Evolutionary conservation across 2,329 filamentous ascomycete species (phyloP), one percentile per base, ranked within the genome.

Genomic region (Hymenoscyphus linearis): DNA sequence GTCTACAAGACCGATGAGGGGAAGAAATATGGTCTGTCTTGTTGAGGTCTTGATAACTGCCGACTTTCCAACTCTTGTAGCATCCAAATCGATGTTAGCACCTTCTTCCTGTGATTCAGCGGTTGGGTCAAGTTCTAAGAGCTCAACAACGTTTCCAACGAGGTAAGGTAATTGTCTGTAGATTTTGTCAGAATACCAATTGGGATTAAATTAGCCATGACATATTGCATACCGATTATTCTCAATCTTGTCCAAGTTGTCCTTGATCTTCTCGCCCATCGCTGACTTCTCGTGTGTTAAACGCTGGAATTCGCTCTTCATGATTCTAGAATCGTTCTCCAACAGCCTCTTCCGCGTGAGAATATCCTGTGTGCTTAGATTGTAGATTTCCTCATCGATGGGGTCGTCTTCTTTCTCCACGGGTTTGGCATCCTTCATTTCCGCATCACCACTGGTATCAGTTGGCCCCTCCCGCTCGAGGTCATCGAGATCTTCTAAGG

Each of bases 21-120:
- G 95, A 55, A 99, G 82, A 80, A 99, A 99, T 77, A 99, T 99
- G 60, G 95, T 99, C 78, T 99, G 96, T 70, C 95, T 85, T 26
- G 95, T 99, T 6, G 93, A 98, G 9, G 95, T 99, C 82, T 99
- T 99, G 84, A 99, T 99, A 71, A 99, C 95, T 16, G 96, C 95
- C 0, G 93, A 98, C 78, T 98, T 99, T 77, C 95, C 95, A 10
- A 98, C 93, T 59, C 95, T 86, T 44, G 92, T 97, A 67, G 95
- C 95, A 77, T 99, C 95, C 55, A 99, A 83, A 74, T 99, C 95
- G 74, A 99, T 98, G 76, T 99, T 99, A 71, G 96, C 95, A 64
- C 95, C 96, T 77, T 99, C 96, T 76, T 99, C 95, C 36, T 90
- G 92, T 5, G 95, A 96, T 76, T 99, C 95, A 67, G 90, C 93